These are phyloP conservation scores for Naegleria lovaniensis DNA, from an alignment of 208 protist species.

Conservation along the genomic window DNA sequence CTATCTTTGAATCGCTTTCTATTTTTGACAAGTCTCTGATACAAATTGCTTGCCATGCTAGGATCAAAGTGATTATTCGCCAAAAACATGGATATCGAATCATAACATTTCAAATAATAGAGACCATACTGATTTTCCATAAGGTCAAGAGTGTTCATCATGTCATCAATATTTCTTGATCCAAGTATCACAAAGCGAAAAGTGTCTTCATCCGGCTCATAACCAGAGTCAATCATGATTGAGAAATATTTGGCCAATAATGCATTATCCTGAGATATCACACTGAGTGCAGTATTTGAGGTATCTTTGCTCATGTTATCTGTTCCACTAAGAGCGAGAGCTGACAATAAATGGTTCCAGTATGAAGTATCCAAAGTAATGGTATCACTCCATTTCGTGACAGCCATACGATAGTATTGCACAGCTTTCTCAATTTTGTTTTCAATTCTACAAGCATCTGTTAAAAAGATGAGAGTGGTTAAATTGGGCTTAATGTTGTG, in stretches of 20 bases:
- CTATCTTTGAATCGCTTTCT: neutral
- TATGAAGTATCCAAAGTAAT: neutral
- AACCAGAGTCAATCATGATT: neutral
- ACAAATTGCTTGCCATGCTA: neutral
- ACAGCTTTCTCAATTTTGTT: neutral
- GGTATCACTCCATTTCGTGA: neutral
- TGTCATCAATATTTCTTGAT: neutral
- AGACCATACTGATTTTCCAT: neutral
- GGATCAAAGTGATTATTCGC: neutral
- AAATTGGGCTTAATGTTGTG: neutral
- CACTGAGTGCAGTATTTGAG: neutral
- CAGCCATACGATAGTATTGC: neutral
- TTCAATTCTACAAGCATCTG: neutral
- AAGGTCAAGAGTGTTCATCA: neutral
- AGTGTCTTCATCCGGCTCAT: neutral
- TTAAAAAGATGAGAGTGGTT: neutral
- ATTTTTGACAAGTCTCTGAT: neutral
- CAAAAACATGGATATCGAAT: neutral
- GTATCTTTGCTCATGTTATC: neutral
- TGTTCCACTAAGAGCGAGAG: neutral
- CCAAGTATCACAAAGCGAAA: neutral
- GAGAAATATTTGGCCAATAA: neutral
- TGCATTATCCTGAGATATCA: neutral
- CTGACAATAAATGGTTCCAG: neutral
- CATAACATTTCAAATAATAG: slow-evolving; percentile 9